Evolutionary conservation across 148 eudicot species (phyloP).

Genomic region (Chenopodium berlandieri): DNA sequence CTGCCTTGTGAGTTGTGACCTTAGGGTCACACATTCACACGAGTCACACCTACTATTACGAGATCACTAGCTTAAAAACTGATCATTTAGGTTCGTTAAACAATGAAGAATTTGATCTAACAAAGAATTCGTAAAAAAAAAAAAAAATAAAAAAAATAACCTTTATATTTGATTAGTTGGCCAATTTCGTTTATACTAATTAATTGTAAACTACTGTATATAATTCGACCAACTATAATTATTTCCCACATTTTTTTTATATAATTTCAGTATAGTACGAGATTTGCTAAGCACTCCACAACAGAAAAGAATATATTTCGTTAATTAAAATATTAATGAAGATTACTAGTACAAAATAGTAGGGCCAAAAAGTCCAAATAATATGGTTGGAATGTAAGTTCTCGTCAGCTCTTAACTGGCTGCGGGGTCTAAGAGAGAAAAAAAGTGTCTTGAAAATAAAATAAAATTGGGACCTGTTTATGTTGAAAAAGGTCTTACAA

Average conservation of each 20-base stretch:
- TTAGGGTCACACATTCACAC: too few relatives aligned
- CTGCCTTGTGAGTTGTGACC: not conserved
- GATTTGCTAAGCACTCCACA: not conserved
- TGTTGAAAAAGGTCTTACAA: conserved; percentile 17
- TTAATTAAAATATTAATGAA: not conserved
- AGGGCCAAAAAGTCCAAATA: not conserved
- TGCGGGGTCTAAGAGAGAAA: not conserved
- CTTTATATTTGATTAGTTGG: too few relatives aligned
- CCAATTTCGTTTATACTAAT: not conserved
- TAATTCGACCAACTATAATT: too few relatives aligned
- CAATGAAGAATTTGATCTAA: too few relatives aligned
- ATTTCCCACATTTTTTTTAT: not conserved
- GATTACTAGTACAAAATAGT: not conserved
- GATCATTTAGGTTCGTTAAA: too few relatives aligned
- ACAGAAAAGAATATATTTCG: not conserved
- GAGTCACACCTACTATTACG: too few relatives aligned
- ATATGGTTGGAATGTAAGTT: conserved; percentile 9
- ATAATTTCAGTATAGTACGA: not conserved
- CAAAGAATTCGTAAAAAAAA: too few relatives aligned
- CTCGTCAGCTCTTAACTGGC: conserved; percentile 3
- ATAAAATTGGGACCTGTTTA: not conserved
- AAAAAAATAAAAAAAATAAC: too few relatives aligned
- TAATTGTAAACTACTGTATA: too few relatives aligned
- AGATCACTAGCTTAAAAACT: too few relatives aligned
- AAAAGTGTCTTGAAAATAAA: not conserved